Base-by-base conservation (phyloP, 225 moss, liverwort and hornwort species). In the Anthoceros angustus region DNA sequence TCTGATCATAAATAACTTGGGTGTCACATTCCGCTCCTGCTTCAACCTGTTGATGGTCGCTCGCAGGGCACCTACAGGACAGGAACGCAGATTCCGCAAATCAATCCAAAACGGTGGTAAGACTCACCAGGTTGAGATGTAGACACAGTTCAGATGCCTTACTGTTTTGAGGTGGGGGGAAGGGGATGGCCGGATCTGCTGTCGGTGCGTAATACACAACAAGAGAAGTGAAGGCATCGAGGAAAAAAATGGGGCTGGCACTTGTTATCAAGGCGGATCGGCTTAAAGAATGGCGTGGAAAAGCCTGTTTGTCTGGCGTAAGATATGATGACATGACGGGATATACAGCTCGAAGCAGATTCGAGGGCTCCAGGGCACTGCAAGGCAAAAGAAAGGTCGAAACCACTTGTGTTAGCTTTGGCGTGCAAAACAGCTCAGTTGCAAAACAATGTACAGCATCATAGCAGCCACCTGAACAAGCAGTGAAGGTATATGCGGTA, bases 101-200 rank as follows among this genome's bases (percentile, higher is more conserved):
- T 41, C 14, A 5, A 10, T 62, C 49, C 43, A 66, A 62, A 25
- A 43, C 10, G 39, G 38, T 7, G 9, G 18, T 39, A 41, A 12
- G 8, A 39, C 42, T 41, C 66, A 55, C 42, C 15, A 12, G 8
- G n/a, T 2, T 42, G n/a, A 26, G 61, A 23, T n/a, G 18, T 49
- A 69, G 60, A 39, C 16, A 55, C 38, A 62, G 26, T 55, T 32
- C 40, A 72, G 60, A 40, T 15, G 46, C 73, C 95, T 85, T 79
- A 98, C 98, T 92, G 39, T 89, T 89, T 71, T 98, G 98, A 25
- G 98, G 92, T n/a, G 98, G 98, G 71, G 98, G 98, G 65, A 92
- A 98, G 16, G 98, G 89, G 71, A 98, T 77, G 26, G 89, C 76
- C 14, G 86, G 98, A 70, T 98, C 98, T 49, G 89, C 98, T 39